These are phyloP conservation scores for Xylaria multiplex DNA, from an alignment of 2,329 filamentous ascomycete species.

Conservation along the genomic window DNA sequence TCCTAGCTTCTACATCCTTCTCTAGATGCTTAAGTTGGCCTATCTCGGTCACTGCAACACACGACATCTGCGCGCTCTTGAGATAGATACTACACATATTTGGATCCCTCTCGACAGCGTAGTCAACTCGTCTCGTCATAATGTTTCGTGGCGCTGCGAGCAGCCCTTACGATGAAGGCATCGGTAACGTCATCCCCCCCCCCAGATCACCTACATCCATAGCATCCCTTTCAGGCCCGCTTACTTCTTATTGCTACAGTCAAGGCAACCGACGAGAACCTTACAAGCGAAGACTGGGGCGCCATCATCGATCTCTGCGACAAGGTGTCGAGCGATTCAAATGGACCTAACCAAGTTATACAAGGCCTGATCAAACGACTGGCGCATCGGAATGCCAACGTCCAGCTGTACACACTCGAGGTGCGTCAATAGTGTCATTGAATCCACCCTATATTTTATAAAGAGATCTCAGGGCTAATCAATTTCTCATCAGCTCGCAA, in stretches of 20 bases:
- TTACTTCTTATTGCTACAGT: constrained; percentile 51
- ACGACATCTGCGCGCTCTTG: neutral
- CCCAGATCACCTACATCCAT: constrained; percentile 11
- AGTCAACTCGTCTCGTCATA: constrained; percentile 37
- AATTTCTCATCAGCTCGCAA: constrained; percentile 71
- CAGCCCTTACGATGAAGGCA: constrained; percentile 67
- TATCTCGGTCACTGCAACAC: constrained; percentile 10
- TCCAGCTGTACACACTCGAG: constrained; percentile 94
- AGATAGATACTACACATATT: neutral
- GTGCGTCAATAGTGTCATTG: constrained; percentile 53
- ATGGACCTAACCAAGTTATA: constrained; percentile 82
- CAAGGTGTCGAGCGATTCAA: constrained; percentile 64
- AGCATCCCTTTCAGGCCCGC: constrained; percentile 27
- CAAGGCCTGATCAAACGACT: constrained; percentile 91
- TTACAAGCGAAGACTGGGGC: constrained; percentile 81
- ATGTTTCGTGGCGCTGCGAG: constrained; percentile 68
- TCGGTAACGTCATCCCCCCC: constrained; percentile 56
- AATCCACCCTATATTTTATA: neutral
- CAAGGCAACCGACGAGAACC: constrained; percentile 95
- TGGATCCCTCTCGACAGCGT: neutral
- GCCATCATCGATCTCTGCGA: constrained; percentile 73
- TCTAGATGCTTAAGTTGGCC: constrained; percentile 6
- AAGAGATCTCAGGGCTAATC: constrained; percentile 12
- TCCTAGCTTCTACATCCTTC: constrained; percentile 7
- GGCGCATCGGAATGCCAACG: constrained; percentile 93